Evolutionary conservation across 2,329 filamentous ascomycete genomes (phyloP).

Genomic region (Exophiala lecanii-corni): DNA sequence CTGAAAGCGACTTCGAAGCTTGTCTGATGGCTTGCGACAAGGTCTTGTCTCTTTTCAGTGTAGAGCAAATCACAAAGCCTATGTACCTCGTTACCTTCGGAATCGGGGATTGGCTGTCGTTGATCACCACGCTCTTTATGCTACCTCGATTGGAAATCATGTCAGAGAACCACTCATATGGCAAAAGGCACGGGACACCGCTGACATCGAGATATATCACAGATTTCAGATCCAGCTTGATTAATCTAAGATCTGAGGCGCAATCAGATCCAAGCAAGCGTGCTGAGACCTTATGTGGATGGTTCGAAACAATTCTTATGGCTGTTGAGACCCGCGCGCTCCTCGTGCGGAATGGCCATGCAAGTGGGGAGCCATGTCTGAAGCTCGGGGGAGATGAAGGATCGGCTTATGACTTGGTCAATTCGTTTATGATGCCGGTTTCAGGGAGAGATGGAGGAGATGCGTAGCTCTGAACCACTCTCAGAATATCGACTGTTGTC

Average conservation of each 20-base stretch:
- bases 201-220: conserved; percentile 5
- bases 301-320: conserved; percentile 14
- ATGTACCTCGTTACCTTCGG: conserved; percentile 11
- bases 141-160: conserved; percentile 13
- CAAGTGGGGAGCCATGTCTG: not conserved
- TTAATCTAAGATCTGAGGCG: not conserved
- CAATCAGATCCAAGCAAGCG: not conserved
- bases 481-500: too few species aligned
- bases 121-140: conserved; percentile 17
- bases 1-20: not conserved
- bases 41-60: conserved; percentile 1
- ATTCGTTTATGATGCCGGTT: conserved; percentile 8
- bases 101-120: conserved; percentile 13
- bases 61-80: not conserved
- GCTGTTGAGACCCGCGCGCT: conserved; percentile 5
- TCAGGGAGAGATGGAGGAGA: not conserved
- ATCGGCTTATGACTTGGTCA: conserved; percentile 18
- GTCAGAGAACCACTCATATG: not conserved
- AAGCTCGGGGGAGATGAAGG: not conserved
- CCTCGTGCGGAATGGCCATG: not conserved
- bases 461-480: too few species aligned
- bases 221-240: conserved; percentile 4
- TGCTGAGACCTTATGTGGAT: conserved; percentile 7
- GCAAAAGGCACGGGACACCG: not conserved
- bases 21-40: conserved; percentile 5